phyloP scores from a whole-genome alignment of 306 rosid species.

The Begonia loranthoides region DNA sequence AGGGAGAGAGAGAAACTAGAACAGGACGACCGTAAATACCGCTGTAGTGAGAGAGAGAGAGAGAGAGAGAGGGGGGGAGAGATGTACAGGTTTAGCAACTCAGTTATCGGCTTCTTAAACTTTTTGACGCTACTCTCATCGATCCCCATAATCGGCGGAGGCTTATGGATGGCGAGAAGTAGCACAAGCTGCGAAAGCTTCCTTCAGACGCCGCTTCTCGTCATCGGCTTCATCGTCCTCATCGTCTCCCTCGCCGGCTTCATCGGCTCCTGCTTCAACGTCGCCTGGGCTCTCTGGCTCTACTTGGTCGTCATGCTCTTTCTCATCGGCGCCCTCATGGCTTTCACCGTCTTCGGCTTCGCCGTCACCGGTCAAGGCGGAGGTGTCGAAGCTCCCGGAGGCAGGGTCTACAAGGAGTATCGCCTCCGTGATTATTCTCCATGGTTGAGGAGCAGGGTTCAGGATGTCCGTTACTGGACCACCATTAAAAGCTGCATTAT shows the following conservation, averaged over 20 bases:
- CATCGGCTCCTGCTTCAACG: slow-evolving; percentile 87
- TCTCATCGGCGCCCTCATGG: slow-evolving; percentile 44
- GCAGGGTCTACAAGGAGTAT: slow-evolving; percentile 69
- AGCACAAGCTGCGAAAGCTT: slow-evolving; percentile 70
- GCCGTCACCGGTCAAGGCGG: slow-evolving; percentile 59
- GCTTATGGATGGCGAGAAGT: slow-evolving; percentile 84
- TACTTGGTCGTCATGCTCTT: slow-evolving; percentile 72
- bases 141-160: slow-evolving; percentile 85
- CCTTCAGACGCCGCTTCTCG: slow-evolving; percentile 77
- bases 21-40: no score
- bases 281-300: slow-evolving; percentile 88
- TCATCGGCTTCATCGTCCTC: slow-evolving; percentile 65
- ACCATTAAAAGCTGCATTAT: slow-evolving; percentile 54
- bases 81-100: slow-evolving; percentile 70
- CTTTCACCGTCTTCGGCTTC: slow-evolving; percentile 72
- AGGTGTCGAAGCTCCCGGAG: slow-evolving; percentile 60
- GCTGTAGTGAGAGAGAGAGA: not conserved
- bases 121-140: slow-evolving; percentile 77
- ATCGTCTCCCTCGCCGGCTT: slow-evolving; percentile 78
- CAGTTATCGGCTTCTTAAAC: slow-evolving; percentile 88
- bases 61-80: not conserved
- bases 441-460: slow-evolving; percentile 68
- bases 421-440: slow-evolving; percentile 58
- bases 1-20: no score
- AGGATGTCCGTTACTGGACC: slow-evolving; percentile 54